These are phyloP conservation scores for Ajuga reptans DNA, from an alignment of 305 asterid genomes.

Conservation along the genomic window DNA sequence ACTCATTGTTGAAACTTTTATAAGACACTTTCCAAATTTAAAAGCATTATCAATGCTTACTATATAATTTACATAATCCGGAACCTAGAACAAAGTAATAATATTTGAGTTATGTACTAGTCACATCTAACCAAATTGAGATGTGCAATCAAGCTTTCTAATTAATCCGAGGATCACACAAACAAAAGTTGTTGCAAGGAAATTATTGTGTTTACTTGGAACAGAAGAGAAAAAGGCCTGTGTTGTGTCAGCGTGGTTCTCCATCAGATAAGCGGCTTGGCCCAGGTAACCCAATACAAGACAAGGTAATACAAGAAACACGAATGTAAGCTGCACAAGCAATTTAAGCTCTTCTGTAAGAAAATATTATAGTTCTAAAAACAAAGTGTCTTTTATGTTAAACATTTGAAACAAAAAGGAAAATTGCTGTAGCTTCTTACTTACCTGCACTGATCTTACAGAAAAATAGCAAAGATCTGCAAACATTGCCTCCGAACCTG, in stretches of 20 bases:
- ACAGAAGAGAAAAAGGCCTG: conserved; percentile 95
- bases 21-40: background rate
- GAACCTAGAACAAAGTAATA: conserved; percentile 7
- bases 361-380: conserved; percentile 14
- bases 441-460: conserved; percentile 95
- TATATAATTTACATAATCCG: conserved; percentile 11
- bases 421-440: conserved; percentile 20
- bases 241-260: conserved; percentile 87
- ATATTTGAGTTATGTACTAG: background rate
- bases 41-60: background rate
- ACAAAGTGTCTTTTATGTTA: background rate
- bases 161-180: conserved; percentile 10
- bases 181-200: conserved; percentile 18
- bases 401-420: conserved; percentile 6
- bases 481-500: conserved; percentile 99
- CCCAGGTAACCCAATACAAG: conserved; percentile 98
- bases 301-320: conserved; percentile 91
- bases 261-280: conserved; percentile 99
- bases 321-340: conserved; percentile 77
- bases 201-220: conserved; percentile 57
- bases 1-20: background rate
- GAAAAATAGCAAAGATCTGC: conserved; percentile 99
- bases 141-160: conserved; percentile 17
- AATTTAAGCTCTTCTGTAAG: conserved; percentile 20
- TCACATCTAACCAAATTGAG: conserved; percentile 3